phyloP scores from a whole-genome alignment of 495 filamentous ascomycete species.

The Lophiotrema nucula region DNA sequence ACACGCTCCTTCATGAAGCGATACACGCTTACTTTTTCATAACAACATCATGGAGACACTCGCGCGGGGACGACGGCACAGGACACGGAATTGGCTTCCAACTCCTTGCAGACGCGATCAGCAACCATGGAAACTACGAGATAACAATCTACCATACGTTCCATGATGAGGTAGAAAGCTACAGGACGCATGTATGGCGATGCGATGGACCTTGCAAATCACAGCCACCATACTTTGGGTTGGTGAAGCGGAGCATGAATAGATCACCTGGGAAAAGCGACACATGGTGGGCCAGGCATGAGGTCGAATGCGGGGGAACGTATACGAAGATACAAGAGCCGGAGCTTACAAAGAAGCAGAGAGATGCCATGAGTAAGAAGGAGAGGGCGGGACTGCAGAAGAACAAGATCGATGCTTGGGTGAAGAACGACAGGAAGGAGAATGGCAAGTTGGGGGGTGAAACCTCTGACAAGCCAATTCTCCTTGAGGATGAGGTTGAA shows the following conservation, averaged over 20 bases:
- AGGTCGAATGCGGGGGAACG: constrained; percentile 39
- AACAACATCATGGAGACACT: constrained; percentile 40
- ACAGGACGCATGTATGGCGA: constrained; percentile 42
- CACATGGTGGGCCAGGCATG: constrained; percentile 38
- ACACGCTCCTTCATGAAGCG: constrained; percentile 42
- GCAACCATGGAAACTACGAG: constrained; percentile 36
- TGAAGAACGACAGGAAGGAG: constrained; percentile 7
- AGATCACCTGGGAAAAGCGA: constrained; percentile 39
- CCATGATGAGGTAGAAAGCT: constrained; percentile 42
- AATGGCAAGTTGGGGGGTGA: constrained; percentile 4
- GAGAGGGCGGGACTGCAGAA: constrained; percentile 40
- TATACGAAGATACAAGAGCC: constrained; percentile 40
- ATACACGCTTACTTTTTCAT: constrained; percentile 45
- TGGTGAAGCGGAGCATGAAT: constrained; percentile 44
- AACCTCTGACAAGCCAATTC: too few species aligned
- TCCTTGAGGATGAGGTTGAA: background rate
- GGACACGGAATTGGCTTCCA: constrained; percentile 41
- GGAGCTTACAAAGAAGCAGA: constrained; percentile 37
- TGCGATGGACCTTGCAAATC: constrained; percentile 37
- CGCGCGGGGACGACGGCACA: constrained; percentile 40
- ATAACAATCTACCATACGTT: constrained; percentile 42
- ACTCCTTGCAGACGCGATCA: constrained; percentile 39
- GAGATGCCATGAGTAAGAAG: constrained; percentile 32
- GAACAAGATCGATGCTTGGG: constrained; percentile 42
- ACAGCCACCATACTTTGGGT: constrained; percentile 37